Evolutionary conservation across 768 basidiomycete genomes (phyloP).

Genomic region (Naganishia friedmannii): DNA sequence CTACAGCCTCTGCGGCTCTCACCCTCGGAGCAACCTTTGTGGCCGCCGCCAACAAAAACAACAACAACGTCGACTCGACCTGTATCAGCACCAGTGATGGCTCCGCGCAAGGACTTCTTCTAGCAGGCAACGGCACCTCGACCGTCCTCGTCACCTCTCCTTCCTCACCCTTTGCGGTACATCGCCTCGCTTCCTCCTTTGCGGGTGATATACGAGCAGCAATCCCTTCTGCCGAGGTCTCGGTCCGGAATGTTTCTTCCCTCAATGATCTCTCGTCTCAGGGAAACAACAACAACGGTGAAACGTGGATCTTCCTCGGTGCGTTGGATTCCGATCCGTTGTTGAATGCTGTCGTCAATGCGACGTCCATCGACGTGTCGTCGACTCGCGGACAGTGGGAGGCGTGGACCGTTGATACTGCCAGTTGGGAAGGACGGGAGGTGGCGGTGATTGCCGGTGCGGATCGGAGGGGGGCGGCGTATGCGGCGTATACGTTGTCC

Average conservation of each 20-base stretch:
- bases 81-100: constrained; percentile 22
- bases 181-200: constrained; percentile 61
- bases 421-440: constrained; percentile 60
- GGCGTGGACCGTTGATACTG: constrained; percentile 58
- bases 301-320: constrained; percentile 61
- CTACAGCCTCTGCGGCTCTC: neutral
- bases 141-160: constrained; percentile 37
- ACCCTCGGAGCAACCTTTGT: neutral
- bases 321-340: constrained; percentile 63
- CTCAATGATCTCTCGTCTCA: constrained; percentile 34
- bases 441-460: constrained; percentile 69
- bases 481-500: constrained; percentile 35
- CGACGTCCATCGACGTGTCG: constrained; percentile 60
- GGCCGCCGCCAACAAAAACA: neutral
- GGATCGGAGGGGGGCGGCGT: constrained; percentile 54
- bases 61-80: neutral
- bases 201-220: constrained; percentile 60
- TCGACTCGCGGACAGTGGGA: constrained; percentile 68
- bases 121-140: neutral
- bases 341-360: constrained; percentile 56
- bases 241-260: constrained; percentile 59
- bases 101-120: constrained; percentile 10
- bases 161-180: constrained; percentile 38
- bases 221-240: constrained; percentile 61
- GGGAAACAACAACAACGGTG: constrained; percentile 33